These are phyloP conservation scores for Datura wrightii DNA, from an alignment of 257 asterid species.

Conservation along the genomic window DNA sequence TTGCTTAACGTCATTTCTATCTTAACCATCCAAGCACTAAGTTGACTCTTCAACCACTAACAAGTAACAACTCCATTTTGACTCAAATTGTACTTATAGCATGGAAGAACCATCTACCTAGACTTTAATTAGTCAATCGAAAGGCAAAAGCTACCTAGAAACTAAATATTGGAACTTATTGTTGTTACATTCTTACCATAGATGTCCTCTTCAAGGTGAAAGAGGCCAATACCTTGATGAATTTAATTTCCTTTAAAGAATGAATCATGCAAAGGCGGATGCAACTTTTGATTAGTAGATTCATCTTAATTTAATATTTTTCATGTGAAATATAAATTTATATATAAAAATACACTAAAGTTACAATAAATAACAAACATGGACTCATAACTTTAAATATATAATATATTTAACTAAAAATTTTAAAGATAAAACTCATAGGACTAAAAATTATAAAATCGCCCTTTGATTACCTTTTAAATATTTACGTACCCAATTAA, in stretches of 20 bases:
- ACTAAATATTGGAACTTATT: not conserved
- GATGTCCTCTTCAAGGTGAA: not conserved
- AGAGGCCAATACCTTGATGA: no score
- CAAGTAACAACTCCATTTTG: not conserved
- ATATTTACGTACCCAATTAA: no score
- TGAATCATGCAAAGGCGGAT: not conserved
- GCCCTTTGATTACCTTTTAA: no score
- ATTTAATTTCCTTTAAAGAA: not conserved
- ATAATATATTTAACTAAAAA: no score
- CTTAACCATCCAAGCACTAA: not conserved
- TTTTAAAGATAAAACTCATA: no score
- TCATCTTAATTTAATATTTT: no score
- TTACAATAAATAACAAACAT: no score
- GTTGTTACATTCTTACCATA: not conserved
- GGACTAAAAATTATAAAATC: no score
- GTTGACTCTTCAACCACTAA: constrained; percentile 8
- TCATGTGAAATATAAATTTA: no score
- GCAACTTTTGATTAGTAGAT: no score
- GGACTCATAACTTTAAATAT: no score
- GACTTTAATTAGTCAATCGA: not conserved
- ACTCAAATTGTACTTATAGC: not conserved
- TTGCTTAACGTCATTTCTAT: not conserved
- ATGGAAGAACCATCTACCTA: not conserved
- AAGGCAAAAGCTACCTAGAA: not conserved
- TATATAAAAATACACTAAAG: no score